Evolutionary conservation across 2,329 filamentous ascomycete genomes (phyloP).

Genomic region (Monilinia laxa): DNA sequence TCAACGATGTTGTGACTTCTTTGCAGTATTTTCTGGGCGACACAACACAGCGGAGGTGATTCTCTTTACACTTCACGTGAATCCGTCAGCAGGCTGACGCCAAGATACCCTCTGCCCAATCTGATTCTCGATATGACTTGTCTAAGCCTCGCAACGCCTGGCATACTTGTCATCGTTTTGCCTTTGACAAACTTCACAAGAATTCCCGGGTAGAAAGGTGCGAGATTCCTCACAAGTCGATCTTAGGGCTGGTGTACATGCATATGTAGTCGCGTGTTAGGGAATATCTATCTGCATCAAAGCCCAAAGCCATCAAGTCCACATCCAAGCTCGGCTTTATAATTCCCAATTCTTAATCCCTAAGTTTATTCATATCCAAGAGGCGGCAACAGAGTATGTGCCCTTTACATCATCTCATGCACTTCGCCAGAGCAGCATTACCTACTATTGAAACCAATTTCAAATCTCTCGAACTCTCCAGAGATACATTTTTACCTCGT

Average conservation of each 20-base stretch:
- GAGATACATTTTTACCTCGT: slow-evolving; percentile 24
- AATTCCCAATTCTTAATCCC: not conserved
- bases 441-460: slow-evolving; percentile 22
- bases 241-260: not conserved
- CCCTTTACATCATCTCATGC: slow-evolving; percentile 20
- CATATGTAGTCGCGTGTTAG: not conserved
- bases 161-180: not conserved
- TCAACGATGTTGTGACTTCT: not conserved
- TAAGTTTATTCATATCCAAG: slow-evolving; percentile 12
- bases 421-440: slow-evolving; percentile 2
- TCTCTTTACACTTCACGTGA: not conserved
- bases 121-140: too few relatives aligned
- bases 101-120: not conserved
- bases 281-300: not conserved
- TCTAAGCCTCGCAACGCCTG: too few relatives aligned
- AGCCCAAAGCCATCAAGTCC: too few relatives aligned
- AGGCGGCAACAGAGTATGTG: not conserved
- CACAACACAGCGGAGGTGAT: not conserved
- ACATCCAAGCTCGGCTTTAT: not conserved
- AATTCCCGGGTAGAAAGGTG: not conserved
- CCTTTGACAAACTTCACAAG: not conserved
- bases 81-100: not conserved
- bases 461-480: not conserved
- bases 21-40: too few relatives aligned
- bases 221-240: not conserved